phyloP scores from a whole-genome alignment of 208 protist species.

The Trypanosoma vivax region DNA sequence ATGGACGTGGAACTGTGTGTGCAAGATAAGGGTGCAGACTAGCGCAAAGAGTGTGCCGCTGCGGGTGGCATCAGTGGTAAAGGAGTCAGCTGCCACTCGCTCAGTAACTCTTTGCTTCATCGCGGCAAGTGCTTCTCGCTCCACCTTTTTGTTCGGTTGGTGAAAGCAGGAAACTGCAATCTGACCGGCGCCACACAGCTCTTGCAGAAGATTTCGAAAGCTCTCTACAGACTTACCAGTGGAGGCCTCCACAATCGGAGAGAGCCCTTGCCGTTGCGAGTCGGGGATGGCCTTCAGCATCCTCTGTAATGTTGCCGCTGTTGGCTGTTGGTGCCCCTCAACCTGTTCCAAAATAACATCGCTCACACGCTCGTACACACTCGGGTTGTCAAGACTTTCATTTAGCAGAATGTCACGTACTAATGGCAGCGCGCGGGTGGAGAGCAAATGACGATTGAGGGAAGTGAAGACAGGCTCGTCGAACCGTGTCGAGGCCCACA shows the following conservation, averaged over 20 bases:
- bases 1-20: slow-evolving; percentile 40
- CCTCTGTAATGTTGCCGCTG: slow-evolving; percentile 26
- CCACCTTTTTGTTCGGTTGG: slow-evolving; percentile 55
- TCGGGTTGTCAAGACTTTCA: slow-evolving; percentile 47
- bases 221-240: slow-evolving; percentile 34
- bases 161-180: slow-evolving; percentile 65
- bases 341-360: neutral
- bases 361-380: slow-evolving; percentile 29
- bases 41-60: slow-evolving; percentile 40
- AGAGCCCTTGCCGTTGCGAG: slow-evolving; percentile 26
- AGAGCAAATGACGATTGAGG: slow-evolving; percentile 34
- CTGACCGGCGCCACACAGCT: slow-evolving; percentile 34
- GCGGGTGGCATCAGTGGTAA: slow-evolving; percentile 23
- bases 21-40: slow-evolving; percentile 46
- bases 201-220: slow-evolving; percentile 36
- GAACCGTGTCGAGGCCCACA: slow-evolving; percentile 43
- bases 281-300: slow-evolving; percentile 35
- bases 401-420: slow-evolving; percentile 42
- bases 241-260: slow-evolving; percentile 31
- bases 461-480: slow-evolving; percentile 28
- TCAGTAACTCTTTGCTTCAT: slow-evolving; percentile 20
- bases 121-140: slow-evolving; percentile 43
- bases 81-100: slow-evolving; percentile 22
- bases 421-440: slow-evolving; percentile 29
- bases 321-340: neutral